These are phyloP conservation scores for Coccomyxa subellipsoidea DNA, from an alignment of 163 green algal genomes.

Conservation along the genomic window DNA sequence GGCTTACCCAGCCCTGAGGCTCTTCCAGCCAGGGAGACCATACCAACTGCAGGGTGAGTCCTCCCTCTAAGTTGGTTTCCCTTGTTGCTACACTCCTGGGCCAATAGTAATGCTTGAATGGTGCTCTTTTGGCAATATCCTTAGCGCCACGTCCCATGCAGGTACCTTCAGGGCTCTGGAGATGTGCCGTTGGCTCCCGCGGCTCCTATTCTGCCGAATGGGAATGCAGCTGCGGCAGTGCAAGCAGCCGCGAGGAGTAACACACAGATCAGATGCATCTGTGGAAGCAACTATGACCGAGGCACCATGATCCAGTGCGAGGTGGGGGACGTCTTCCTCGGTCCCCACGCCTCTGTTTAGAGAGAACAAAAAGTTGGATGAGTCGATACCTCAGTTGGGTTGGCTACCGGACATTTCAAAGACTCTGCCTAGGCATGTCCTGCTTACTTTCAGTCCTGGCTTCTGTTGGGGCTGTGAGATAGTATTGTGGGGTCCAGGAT, in stretches of 20 bases:
- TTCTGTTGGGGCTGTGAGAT: too few species aligned
- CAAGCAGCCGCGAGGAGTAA: not conserved
- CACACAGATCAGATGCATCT: constrained; percentile 47
- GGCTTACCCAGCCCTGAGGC: constrained; percentile 3
- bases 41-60: not conserved
- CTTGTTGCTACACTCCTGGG: too few species aligned
- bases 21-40: not conserved
- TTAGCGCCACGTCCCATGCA: not conserved
- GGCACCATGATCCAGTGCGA: constrained; percentile 55
- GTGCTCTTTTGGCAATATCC: too few species aligned
- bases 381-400: not conserved
- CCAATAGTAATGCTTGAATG: too few species aligned
- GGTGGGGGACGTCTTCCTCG: too few species aligned
- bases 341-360: not conserved
- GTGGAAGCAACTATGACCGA: constrained; percentile 19
- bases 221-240: not conserved
- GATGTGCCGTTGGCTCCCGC: not conserved
- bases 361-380: not conserved
- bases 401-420: constrained; percentile 7
- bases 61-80: too few species aligned
- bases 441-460: not conserved
- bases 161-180: not conserved
- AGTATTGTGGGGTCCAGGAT: constrained; percentile 26
- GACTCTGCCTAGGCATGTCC: not conserved
- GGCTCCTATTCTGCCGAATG: not conserved